These are phyloP conservation scores for Exophiala oligosperma DNA, from an alignment of 2,329 filamentous ascomycete genomes.

Conservation along the genomic window DNA sequence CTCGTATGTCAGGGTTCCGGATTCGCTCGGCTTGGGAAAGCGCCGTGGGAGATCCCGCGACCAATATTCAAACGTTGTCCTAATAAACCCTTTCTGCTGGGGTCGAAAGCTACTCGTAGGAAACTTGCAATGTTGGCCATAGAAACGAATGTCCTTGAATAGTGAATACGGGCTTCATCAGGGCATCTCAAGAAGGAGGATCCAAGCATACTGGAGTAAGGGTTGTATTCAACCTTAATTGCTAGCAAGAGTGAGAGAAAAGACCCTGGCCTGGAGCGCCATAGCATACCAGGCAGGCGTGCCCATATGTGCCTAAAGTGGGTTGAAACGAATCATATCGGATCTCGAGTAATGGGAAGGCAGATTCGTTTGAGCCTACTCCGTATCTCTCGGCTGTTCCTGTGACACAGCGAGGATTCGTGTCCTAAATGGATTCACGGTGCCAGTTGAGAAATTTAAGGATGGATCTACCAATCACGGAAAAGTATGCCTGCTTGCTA, in stretches of 20 bases:
- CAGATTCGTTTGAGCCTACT: slow-evolving; percentile 11
- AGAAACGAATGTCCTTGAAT: too few species aligned
- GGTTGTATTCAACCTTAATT: too few species aligned
- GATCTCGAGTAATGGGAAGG: slow-evolving; percentile 12
- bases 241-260: too few species aligned
- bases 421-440: slow-evolving; percentile 19
- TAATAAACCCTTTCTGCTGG: slow-evolving; percentile 3
- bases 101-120: neutral
- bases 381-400: slow-evolving; percentile 9
- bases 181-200: too few species aligned
- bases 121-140: too few species aligned
- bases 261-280: neutral
- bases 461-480: slow-evolving; percentile 22
- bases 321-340: slow-evolving; percentile 12
- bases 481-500: slow-evolving; percentile 3
- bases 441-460: slow-evolving; percentile 13
- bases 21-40: slow-evolving; percentile 12
- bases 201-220: too few species aligned
- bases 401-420: slow-evolving; percentile 22
- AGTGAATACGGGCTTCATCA: too few species aligned
- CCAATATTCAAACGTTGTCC: slow-evolving; percentile 2
- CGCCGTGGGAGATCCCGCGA: slow-evolving; percentile 13
- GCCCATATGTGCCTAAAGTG: slow-evolving; percentile 11
- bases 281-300: neutral
- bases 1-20: slow-evolving; percentile 3